Evolutionary conservation across 1,139 yeast species (phyloP), one percentile per base, ranked within the genome.

Genomic region (Blastobotrys ciferrii): DNA sequence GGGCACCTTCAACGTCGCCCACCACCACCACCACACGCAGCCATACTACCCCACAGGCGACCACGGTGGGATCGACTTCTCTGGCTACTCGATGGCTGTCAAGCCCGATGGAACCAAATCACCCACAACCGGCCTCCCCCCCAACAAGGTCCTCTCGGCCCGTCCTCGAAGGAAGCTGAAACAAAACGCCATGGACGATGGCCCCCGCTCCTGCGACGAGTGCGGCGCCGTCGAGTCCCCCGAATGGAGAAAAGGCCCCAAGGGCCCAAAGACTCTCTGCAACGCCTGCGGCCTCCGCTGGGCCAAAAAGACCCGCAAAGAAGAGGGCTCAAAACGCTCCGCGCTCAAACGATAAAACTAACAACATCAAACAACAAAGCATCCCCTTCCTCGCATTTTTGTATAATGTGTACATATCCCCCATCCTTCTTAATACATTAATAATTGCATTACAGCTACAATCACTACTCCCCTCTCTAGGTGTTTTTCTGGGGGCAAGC

Each of bases 211-310:
- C 20, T 58, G 62, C 43, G 46, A 56, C 17, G 74, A 71, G 53
- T 81, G 87, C 61, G 84, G 83, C n/a, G 78, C 81, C 20, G 77
- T 80, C 2, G 82, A 80, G 57, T 78, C 84, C 3, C 85, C 85
- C 3, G 85, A 80, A 58, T 80, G 86, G 86, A 70, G 86, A 54
- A 70, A 81, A 54, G 86, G 86, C 1, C 86, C 85, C 3, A 74
- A 75, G 49, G 85, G 85, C 0, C 81, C 81, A 13, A 72, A 82
- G 55, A 80, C 84, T 0, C 68, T 80, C 52, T 80, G 86, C 64
- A 80, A 80, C 58, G 84, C 85, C 1, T 81, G 87, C 63, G 87
- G 87, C 0, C 71, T 81, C 51, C 76, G 80, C 53, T 82, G 69
- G 64, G 73, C 75, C 17, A 71, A 71, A 59, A 59, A 65, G 58